Base-by-base conservation (phyloP, 2,329 filamentous ascomycete genomes). In the Neocucurbitaria cava region DNA sequence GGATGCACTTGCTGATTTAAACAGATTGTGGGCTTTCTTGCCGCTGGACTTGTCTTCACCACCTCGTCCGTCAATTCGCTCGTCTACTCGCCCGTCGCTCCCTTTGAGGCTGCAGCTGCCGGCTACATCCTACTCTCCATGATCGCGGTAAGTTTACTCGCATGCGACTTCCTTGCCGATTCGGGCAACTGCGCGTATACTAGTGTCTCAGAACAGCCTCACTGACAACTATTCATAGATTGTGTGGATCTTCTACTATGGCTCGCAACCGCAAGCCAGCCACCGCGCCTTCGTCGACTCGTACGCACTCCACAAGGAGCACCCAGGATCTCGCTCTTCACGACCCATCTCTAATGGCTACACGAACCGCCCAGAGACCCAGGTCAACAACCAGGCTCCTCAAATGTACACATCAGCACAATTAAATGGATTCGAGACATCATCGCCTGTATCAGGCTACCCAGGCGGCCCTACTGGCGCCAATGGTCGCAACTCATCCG, bases 201-300 rank as follows among this genome's bases (percentile, higher is more conserved):
- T 26, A 26, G 31, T 15, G 31, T 35, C 31, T 35, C 35, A 38
- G 35, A 9, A 17, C 35, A 38, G 35, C 35, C 21, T 26, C 10
- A 31, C 70, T 76, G 58, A 75, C 59, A 15, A 35, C 46, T 40
- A 15, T 15, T 36, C 33, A 42, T 66, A 97, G 93, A 91, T 96
- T 67, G 86, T 98, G 55, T 99, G 95, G 95, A 96, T 97, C 66
- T 96, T 98, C 79, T 98, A 98, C 82, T 99, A 97, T 71, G 95
- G 95, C 69, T 96, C 94, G 2, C 89, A 92, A 17, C 92, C 94
- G 1, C 90, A 91, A 38, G 91, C 93, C 15, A 86, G 89, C 49
- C 91, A 93, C 60, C 90, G 94, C 68, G 89, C 91, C 52, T 96
- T 96, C 75, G 90, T 98, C 66, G 95, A 99, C 78, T 96, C 94